These are phyloP conservation scores for Arxiozyma heterogenica DNA, from an alignment of 1,139 yeast species.

Conservation along the genomic window DNA sequence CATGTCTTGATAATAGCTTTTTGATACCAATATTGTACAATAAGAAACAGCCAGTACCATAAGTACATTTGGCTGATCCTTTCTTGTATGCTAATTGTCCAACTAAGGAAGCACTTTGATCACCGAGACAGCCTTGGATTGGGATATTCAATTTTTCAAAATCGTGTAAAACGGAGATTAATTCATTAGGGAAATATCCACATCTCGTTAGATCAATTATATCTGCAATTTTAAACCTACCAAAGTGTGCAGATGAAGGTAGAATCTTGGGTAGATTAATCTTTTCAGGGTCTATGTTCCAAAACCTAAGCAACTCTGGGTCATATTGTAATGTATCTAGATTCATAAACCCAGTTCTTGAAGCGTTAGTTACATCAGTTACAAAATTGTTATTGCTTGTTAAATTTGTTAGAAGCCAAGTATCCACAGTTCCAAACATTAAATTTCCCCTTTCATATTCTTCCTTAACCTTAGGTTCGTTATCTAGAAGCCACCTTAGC, in stretches of 20 bases:
- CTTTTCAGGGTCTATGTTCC: slow-evolving; percentile 66
- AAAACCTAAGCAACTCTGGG: slow-evolving; percentile 62
- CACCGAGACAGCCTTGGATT: slow-evolving; percentile 86
- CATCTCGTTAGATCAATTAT: neutral
- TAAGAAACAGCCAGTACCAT: slow-evolving; percentile 92
- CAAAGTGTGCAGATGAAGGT: slow-evolving; percentile 74
- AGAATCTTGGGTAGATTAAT: slow-evolving; percentile 71
- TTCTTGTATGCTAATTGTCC: slow-evolving; percentile 81
- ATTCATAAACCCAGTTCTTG: slow-evolving; percentile 86
- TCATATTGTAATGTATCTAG: slow-evolving; percentile 70
- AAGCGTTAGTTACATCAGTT: slow-evolving; percentile 86
- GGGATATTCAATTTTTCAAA: slow-evolving; percentile 38
- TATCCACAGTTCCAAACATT: slow-evolving; percentile 90
- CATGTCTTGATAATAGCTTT: slow-evolving; percentile 60
- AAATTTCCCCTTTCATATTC: slow-evolving; percentile 69
- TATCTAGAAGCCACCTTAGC: slow-evolving; percentile 81
- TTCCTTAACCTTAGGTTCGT: slow-evolving; percentile 57
- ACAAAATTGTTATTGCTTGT: slow-evolving; percentile 65
- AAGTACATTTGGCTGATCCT: slow-evolving; percentile 93
- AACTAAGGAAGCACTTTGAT: slow-evolving; percentile 87
- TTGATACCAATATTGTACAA: slow-evolving; percentile 76
- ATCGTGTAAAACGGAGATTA: slow-evolving; percentile 23
- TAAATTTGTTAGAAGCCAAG: slow-evolving; percentile 85
- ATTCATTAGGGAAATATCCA: slow-evolving; percentile 44
- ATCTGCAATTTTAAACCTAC: slow-evolving; percentile 52